Conservation (phyloP, 2,329 filamentous ascomycete genomes). For the Venturia pyrina region DNA sequence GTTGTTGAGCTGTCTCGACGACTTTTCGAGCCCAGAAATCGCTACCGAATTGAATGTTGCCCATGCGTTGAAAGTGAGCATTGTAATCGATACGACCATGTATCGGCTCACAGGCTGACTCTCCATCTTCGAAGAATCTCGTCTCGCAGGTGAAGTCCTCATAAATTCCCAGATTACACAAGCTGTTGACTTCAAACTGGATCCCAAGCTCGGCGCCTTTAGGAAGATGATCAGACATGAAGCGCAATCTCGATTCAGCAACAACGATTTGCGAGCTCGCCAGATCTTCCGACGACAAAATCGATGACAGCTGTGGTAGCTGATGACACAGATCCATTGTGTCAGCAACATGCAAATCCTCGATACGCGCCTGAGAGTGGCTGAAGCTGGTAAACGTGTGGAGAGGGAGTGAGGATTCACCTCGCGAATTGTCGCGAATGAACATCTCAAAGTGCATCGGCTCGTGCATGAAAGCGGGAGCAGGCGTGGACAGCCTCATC, state of each 20-base stretch:
- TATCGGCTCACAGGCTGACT: conserved; percentile 17
- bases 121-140: conserved; percentile 24
- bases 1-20: conserved; percentile 19
- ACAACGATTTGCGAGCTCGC: background rate
- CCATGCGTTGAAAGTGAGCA: conserved; percentile 18
- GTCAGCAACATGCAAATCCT: background rate
- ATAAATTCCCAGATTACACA: conserved; percentile 22
- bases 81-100: conserved; percentile 17
- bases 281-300: background rate
- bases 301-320: background rate
- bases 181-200: conserved; percentile 24
- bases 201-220: conserved; percentile 22
- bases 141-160: conserved; percentile 24
- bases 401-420: background rate
- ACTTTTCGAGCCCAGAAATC: conserved; percentile 33
- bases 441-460: conserved; percentile 6
- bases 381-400: conserved; percentile 7
- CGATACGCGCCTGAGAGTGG: background rate
- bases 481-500: background rate
- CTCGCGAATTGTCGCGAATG: background rate
- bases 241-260: conserved; percentile 2
- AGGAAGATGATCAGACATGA: conserved; percentile 23
- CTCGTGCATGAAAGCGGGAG: background rate
- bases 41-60: conserved; percentile 31
- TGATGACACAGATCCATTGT: background rate